A percentile compares a stretch with the other conserved stretches of the same genome.
Conservation (phyloP, 1,284 basidiomycete species). For the Kwoniella shivajii region DNA sequence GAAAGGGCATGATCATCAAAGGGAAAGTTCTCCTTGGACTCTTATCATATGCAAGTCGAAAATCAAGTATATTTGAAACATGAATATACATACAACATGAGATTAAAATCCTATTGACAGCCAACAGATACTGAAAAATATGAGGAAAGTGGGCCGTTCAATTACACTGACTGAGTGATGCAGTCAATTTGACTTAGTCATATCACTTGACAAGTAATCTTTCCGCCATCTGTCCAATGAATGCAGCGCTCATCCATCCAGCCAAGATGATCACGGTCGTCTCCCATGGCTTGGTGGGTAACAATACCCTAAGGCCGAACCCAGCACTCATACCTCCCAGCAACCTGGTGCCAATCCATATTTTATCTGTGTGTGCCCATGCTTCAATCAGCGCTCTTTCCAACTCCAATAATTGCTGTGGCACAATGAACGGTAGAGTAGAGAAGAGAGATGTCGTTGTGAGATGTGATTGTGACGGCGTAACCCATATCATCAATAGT, state of each 20-base stretch:
- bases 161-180: too few relatives aligned
- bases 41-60: too few relatives aligned
- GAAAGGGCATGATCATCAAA: conserved; percentile 4
- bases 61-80: too few relatives aligned
- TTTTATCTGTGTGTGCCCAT: conserved; percentile 55
- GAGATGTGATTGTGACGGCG: conserved; percentile 40
- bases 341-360: conserved; percentile 81
- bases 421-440: not conserved
- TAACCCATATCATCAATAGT: conserved; percentile 78
- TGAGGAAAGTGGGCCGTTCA: too few relatives aligned
- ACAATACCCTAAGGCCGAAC: conserved; percentile 62
- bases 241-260: conserved; percentile 75
- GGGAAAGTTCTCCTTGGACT: too few relatives aligned
- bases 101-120: not conserved
- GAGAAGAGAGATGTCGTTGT: not conserved
- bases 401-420: conserved; percentile 47
- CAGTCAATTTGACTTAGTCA: too few relatives aligned
- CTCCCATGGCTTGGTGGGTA: conserved; percentile 62
- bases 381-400: conserved; percentile 29
- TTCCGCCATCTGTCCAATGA: conserved; percentile 61
- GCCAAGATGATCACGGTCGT: conserved; percentile 74
- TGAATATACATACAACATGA: too few relatives aligned
- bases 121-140: too few relatives aligned
- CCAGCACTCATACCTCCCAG: conserved; percentile 81
- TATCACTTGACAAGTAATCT: too few relatives aligned